Conservation (phyloP, 208 protist genomes). For the Acanthamoeba divionensis region DNA sequence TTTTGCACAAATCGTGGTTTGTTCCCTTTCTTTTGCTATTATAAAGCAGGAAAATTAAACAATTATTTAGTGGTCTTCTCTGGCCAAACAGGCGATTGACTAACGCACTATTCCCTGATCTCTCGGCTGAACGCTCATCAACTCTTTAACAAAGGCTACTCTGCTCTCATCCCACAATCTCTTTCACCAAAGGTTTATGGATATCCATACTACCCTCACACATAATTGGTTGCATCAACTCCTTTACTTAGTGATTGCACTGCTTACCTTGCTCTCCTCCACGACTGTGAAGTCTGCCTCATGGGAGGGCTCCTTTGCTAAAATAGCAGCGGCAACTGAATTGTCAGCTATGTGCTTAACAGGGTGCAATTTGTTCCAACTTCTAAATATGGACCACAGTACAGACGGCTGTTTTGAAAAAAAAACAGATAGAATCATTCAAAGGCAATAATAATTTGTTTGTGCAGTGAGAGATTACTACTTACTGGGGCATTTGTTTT, state of each 20-base stretch:
- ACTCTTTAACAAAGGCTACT: too few species aligned
- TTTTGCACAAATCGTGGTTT: conserved; percentile 41
- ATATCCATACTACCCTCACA: too few species aligned
- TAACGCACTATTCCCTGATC: too few species aligned
- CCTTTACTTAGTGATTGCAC: too few species aligned
- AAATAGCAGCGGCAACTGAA: conserved; percentile 18
- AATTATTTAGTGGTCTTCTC: too few species aligned
- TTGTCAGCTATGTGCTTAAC: background rate
- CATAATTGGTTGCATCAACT: too few species aligned
- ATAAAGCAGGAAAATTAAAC: background rate
- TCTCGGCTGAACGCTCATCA: too few species aligned
- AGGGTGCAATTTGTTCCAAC: conserved; percentile 44
- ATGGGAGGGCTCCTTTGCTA: conserved; percentile 26
- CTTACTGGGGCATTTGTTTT: conserved; percentile 86
- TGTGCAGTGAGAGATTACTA: conserved; percentile 47
- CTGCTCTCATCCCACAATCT: too few species aligned
- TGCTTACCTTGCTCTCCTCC: conserved; percentile 6
- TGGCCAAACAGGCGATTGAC: too few species aligned
- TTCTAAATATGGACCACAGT: background rate
- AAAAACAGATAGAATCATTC: too few species aligned
- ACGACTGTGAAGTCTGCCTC: conserved; percentile 2
- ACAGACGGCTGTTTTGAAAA: too few species aligned
- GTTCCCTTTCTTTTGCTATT: background rate
- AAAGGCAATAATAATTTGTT: conserved; percentile 80
- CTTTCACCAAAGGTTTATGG: too few species aligned